Base-by-base conservation (phyloP, 352 stramenopile genomes). In the Aphanomyces invadans region DNA sequence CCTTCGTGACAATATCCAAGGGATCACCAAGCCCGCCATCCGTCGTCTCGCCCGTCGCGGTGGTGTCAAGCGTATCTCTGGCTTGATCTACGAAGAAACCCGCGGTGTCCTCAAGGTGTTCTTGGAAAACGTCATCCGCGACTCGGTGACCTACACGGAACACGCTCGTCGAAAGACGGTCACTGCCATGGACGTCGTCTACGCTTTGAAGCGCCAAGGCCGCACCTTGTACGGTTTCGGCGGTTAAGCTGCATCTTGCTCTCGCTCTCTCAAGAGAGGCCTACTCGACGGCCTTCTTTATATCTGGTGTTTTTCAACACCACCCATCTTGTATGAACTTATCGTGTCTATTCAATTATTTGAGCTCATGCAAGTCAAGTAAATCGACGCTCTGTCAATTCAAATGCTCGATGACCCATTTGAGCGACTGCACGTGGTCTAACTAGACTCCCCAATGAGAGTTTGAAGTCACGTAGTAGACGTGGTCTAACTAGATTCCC, bases 1-100 rank as follows among this genome's bases (percentile, higher is more conserved):
- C 52, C 84, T 98, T 72, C 90, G 95, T 69, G 95, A 98, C 78
- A 98, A 98, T 79, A 98, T 98, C 89, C 91, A 98, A 77, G 92
- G 94, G 73, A 97, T 98, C 77, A 98, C 94, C 78, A 98, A 98
- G 88, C 90, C 91, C 31, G 87, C 87, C 9, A 83, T 83, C 69
- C 75, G 74, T 54, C 76, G 76, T 78, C 70, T 83, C 49, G 76
- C 76, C 29, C 72, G 76, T 67, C 73, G 76, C 71, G 76, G 76
- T 44, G 76, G 76, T 69, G 76, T 83, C 56, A 83, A 83, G 72
- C 74, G 76, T 62, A 83, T 83, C 71, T 70, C 39, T 17, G 74
- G 75, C 26, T 64, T 81, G 46, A 81, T 83, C 69, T 83, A 91
- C 74, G 82, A 91, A 67, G 82, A 91, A 68, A 91, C 80, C 15